A percentile compares a stretch with the other conserved stretches of the same genome.
Conservation (phyloP, 345 rosid species). For the Citrus mangshanensis region DNA sequence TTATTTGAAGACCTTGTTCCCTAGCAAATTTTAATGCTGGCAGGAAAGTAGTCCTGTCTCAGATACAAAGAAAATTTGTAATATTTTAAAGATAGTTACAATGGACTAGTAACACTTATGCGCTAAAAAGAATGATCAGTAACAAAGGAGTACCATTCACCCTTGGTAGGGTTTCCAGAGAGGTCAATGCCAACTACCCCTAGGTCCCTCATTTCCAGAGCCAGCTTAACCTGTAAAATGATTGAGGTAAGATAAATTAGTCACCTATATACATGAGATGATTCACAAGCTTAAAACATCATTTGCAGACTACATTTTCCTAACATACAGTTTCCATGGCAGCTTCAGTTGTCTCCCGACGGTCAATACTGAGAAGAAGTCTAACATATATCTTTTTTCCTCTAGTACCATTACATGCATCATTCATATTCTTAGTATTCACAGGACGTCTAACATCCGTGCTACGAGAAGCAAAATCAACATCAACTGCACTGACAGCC, state of each 20-base stretch:
- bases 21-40: conserved; percentile 75
- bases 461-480: conserved; percentile 41
- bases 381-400: conserved; percentile 77
- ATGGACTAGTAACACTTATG: neutral
- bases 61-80: conserved; percentile 16
- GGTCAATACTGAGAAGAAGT: conserved; percentile 96
- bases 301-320: neutral
- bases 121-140: neutral
- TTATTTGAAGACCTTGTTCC: conserved; percentile 69
- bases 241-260: neutral
- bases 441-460: neutral
- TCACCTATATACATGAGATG: conserved; percentile 3
- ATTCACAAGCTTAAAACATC: neutral
- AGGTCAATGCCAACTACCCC: conserved; percentile 95
- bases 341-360: conserved; percentile 79
- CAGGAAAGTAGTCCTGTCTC: conserved; percentile 68
- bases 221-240: conserved; percentile 75
- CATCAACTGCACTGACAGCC: conserved; percentile 52
- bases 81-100: neutral
- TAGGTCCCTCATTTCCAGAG: conserved; percentile 67
- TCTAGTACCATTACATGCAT: conserved; percentile 31
- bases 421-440: conserved; percentile 17
- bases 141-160: conserved; percentile 59
- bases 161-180: conserved; percentile 90
- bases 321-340: conserved; percentile 91